A percentile compares a stretch with the other conserved stretches of the same genome.
These are phyloP conservation scores for Psilocybe cubensis DNA, from an alignment of 768 basidiomycete genomes.

Conservation along the genomic window DNA sequence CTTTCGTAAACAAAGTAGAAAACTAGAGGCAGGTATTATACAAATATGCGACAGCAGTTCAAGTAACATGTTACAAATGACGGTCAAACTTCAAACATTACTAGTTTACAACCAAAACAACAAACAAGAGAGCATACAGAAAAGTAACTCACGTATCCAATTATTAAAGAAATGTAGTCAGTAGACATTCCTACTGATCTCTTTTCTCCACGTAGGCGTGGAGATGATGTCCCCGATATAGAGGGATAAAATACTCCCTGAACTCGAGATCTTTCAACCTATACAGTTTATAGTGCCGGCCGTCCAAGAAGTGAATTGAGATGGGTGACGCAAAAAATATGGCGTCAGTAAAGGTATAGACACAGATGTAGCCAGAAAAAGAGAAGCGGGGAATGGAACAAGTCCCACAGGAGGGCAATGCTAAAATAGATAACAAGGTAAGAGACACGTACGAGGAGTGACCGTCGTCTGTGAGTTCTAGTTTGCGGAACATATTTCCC, in stretches of 20 bases:
- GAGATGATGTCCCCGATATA: conserved; percentile 15
- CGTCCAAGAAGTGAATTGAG: neutral
- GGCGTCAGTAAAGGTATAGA: neutral
- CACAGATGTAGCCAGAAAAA: neutral
- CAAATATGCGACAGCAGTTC: neutral
- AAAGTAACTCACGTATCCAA: neutral
- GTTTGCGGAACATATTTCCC: conserved; percentile 35
- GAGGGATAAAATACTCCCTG: conserved; percentile 14
- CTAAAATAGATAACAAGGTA: neutral
- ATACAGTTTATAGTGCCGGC: neutral
- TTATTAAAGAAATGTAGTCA: neutral
- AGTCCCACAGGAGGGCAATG: neutral
- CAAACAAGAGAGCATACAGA: neutral
- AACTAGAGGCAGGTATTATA: too few species aligned
- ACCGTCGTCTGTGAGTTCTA: conserved; percentile 25
- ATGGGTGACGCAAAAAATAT: neutral
- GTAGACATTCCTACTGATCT: neutral
- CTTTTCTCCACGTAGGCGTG: conserved; percentile 12
- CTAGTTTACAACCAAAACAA: neutral
- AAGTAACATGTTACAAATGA: neutral
- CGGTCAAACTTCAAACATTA: neutral
- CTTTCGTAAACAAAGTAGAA: too few species aligned
- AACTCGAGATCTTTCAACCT: conserved; percentile 11
- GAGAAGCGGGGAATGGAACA: neutral
- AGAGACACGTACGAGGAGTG: conserved; percentile 11